Conservation (phyloP, 805 yeast genomes). For the Yarrowia osloensis region DNA sequence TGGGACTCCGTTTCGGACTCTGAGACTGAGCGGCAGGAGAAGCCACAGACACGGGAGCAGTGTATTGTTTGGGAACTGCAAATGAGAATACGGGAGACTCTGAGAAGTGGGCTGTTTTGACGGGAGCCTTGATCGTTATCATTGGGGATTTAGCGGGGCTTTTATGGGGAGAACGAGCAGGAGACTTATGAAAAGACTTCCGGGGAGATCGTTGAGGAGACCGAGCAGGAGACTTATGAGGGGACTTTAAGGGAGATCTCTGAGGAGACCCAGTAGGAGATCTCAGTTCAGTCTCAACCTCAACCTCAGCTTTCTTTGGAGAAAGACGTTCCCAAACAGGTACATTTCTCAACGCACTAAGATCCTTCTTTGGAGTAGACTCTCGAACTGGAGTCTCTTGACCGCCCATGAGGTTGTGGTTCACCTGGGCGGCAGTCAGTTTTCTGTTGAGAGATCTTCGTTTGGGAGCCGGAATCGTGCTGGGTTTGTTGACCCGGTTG, state of each 20-base stretch:
- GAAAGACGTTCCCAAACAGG: constrained; percentile 16
- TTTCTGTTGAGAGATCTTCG: not conserved
- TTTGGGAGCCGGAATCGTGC: not conserved
- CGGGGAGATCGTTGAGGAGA: not conserved
- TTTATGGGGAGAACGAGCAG: no score
- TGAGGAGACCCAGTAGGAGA: not conserved
- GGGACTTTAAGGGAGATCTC: not conserved
- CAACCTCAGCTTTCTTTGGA: not conserved
- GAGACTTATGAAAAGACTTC: not conserved
- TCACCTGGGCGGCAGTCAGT: constrained; percentile 14
- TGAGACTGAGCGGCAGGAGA: not conserved
- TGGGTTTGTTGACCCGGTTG: constrained; percentile 11
- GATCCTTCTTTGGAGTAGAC: not conserved
- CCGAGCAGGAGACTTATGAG: not conserved
- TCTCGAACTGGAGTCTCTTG: constrained; percentile 16
- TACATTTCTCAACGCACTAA: not conserved
- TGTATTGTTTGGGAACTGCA: not conserved
- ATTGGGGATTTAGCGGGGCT: not conserved
- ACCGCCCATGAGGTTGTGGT: constrained; percentile 15
- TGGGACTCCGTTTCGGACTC: not conserved
- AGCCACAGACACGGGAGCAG: not conserved
- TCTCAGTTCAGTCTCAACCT: not conserved
- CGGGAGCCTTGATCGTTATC: not conserved
- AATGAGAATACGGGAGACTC: no score
- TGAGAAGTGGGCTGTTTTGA: no score